Evolutionary conservation across 441 rosid species (phyloP).

Genomic region (Populus hybrid): DNA sequence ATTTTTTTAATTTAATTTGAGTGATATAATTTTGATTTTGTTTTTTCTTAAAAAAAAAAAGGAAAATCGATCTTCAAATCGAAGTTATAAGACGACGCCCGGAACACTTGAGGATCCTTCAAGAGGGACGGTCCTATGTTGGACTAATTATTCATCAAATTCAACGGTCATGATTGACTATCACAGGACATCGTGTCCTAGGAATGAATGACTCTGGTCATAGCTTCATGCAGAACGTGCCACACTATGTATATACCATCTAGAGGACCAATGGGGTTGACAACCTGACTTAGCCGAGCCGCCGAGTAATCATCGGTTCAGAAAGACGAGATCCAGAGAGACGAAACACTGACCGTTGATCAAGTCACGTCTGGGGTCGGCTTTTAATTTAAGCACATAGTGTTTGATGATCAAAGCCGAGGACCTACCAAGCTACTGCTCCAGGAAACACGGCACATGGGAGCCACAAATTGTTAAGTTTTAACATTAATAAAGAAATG

Average conservation of each 20-base stretch:
- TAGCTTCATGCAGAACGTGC: background rate
- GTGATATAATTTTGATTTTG: too few relatives aligned
- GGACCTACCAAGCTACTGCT: background rate
- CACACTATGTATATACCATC: background rate
- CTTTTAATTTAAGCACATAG: too few relatives aligned
- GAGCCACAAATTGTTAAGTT: background rate
- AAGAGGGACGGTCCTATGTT: background rate
- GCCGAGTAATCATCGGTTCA: background rate
- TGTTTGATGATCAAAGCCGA: background rate
- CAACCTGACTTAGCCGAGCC: background rate
- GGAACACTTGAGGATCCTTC: background rate
- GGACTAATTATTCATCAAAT: background rate
- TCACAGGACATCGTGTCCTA: background rate
- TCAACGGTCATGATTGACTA: background rate
- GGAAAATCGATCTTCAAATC: too few relatives aligned
- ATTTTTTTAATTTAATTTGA: too few relatives aligned
- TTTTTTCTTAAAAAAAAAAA: too few relatives aligned
- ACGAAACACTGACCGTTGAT: too few relatives aligned
- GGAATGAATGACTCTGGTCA: background rate
- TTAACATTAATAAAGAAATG: too few relatives aligned
- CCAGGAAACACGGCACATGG: background rate
- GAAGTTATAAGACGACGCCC: background rate
- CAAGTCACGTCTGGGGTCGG: too few relatives aligned
- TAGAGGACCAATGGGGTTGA: background rate
- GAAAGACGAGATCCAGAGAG: too few relatives aligned